Base-by-base conservation (phyloP, 495 filamentous ascomycete genomes). In the Glarea lozoyensis region DNA sequence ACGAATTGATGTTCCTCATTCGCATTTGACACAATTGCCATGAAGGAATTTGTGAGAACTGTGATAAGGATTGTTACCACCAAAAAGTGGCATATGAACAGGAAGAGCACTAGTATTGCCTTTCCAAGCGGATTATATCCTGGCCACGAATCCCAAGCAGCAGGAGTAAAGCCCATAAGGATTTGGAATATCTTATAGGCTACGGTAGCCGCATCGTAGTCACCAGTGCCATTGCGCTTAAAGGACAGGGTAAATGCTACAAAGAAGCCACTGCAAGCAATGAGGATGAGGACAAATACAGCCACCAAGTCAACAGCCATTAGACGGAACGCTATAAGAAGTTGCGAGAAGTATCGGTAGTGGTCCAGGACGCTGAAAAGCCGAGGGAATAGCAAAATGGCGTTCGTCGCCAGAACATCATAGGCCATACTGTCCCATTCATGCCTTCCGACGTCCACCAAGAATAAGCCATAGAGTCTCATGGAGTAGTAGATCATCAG, bases 61-160 rank as follows among this genome's bases (percentile, higher is more conserved):
- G 87, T 92, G 55, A 97, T 87, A 35, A 97, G 64, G 35, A 95
- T 90, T 6, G 89, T 93, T 24, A 94, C 78, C n/a, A 94, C 79
- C 37, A 95, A 72, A 53, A 94, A 97, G 61, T 95, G 90, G 60
- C 86, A 89, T 40, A 95, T 90, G 59, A 94, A 83, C 17, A 97
- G 69, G 56, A 95, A 95, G 11, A 89, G 51, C 0, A 78, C 79
- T 53, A 94, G 61, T 18, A 94, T 72, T 0, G 69, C 61, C 50
- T 79, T 84, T 2, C 88, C 90, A 33, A 95, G 64, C 32, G 73
- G 53, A 54, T 86, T 88, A 50, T 89, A 94, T 12, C 79, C 73
- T 10, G 73, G 69, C 88, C 88, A 95, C 1, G 49, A 45, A 35
- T 54, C 52, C 55, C 83, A 83, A 31, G 82, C 83, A 21, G 83